Percentiles rank a stretch among this genome's conserved stretches.
These are phyloP conservation scores for Gossypium anomalum DNA, from an alignment of 345 rosid genomes.

Conservation along the genomic window DNA sequence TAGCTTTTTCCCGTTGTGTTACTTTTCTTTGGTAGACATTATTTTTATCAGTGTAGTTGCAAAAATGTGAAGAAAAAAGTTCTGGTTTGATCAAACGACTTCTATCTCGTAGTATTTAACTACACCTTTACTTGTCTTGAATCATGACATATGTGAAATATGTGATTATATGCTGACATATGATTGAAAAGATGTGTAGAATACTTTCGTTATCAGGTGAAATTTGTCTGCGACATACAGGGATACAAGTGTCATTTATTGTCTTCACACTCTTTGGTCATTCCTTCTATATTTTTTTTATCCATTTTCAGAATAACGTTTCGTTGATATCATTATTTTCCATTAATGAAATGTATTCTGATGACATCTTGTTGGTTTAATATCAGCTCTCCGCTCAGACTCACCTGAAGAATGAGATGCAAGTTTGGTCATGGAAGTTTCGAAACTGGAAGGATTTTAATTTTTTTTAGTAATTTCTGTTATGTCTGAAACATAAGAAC, in stretches of 20 bases:
- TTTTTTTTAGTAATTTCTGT: background rate
- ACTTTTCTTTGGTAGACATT: background rate
- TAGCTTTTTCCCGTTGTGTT: background rate
- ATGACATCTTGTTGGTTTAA: background rate
- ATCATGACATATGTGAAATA: background rate
- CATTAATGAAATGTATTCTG: background rate
- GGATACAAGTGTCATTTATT: background rate
- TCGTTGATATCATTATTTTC: background rate
- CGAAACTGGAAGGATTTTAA: background rate
- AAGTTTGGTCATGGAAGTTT: background rate
- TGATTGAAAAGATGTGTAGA: background rate
- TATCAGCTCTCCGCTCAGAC: constrained; percentile 10
- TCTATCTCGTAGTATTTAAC: background rate
- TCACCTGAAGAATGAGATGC: constrained; percentile 5
- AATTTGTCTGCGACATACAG: background rate
- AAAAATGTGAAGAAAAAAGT: background rate
- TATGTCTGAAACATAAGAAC: background rate
- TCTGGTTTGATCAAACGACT: background rate
- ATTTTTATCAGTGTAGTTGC: background rate
- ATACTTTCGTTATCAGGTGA: background rate
- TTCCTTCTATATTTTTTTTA: background rate
- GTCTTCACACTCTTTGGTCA: background rate
- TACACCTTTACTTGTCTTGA: background rate
- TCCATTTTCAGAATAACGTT: background rate
- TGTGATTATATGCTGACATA: background rate